Conservation (phyloP, 2,329 filamentous ascomycete genomes). For the Fusarium pseudograminearum region DNA sequence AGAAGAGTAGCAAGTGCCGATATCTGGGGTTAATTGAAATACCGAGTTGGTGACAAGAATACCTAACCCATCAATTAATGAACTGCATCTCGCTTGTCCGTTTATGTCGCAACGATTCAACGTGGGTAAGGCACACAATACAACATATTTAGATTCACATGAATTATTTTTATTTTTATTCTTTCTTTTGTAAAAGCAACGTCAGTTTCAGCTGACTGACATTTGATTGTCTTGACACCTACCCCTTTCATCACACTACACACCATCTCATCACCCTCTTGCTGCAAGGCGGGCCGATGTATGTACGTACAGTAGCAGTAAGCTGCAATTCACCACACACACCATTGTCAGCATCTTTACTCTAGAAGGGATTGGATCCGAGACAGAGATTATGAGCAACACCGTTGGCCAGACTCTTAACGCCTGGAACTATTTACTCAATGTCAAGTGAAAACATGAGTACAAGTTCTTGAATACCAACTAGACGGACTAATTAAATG, state of each 20-base stretch:
- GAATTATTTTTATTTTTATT: not conserved
- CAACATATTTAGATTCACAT: not conserved
- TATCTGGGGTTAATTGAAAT: not conserved
- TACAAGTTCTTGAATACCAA: not conserved
- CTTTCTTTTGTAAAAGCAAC: not conserved
- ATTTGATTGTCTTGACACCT: constrained; percentile 21
- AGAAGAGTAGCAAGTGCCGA: not conserved
- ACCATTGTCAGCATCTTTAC: constrained; percentile 4
- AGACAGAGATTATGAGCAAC: not conserved
- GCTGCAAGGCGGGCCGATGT: constrained; percentile 37
- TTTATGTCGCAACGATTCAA: not conserved
- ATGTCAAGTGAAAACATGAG: not conserved
- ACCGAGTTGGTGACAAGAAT: constrained; percentile 19
- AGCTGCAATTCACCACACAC: constrained; percentile 14
- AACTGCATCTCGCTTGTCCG: not conserved
- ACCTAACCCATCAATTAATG: constrained; percentile 2
- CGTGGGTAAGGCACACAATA: not conserved
- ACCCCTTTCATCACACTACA: constrained; percentile 28
- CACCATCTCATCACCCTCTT: constrained; percentile 20
- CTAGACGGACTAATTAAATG: not conserved
- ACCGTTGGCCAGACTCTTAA: not conserved
- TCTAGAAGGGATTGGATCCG: not conserved
- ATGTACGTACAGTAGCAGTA: not conserved
- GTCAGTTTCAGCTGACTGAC: constrained; percentile 17
- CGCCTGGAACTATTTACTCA: not conserved